phyloP scores from a whole-genome alignment of 208 protist genomes.

The Leishmania amazonensis region DNA sequence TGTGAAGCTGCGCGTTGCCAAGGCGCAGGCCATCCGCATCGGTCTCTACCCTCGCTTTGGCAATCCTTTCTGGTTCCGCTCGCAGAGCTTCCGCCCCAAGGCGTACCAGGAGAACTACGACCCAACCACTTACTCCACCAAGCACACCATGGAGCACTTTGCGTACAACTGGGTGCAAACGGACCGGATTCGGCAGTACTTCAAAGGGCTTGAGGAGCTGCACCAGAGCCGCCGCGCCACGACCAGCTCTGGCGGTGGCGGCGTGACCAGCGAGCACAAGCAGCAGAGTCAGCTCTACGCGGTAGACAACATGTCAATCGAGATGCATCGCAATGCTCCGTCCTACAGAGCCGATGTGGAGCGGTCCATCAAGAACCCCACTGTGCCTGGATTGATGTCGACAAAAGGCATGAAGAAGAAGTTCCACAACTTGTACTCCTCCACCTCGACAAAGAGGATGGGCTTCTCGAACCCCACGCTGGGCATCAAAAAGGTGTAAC shows the following conservation, averaged over 20 bases:
- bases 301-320: slow-evolving; percentile 52
- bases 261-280: slow-evolving; percentile 66
- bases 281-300: slow-evolving; percentile 83
- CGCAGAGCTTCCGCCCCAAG: slow-evolving; percentile 81
- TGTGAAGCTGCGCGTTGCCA: slow-evolving; percentile 78
- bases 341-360: slow-evolving; percentile 68
- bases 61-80: slow-evolving; percentile 91
- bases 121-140: slow-evolving; percentile 87
- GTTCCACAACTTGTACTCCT: slow-evolving; percentile 91
- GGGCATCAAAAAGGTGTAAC: slow-evolving; percentile 89
- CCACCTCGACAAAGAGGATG: slow-evolving; percentile 88
- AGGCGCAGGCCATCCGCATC: slow-evolving; percentile 84
- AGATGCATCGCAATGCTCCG: slow-evolving; percentile 58
- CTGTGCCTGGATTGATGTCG: slow-evolving; percentile 89
- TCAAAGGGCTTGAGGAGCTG: slow-evolving; percentile 61
- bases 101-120: slow-evolving; percentile 91
- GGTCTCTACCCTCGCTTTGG: slow-evolving; percentile 90
- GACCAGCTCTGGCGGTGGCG: slow-evolving; percentile 48
- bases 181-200: slow-evolving; percentile 88
- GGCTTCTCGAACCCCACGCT: slow-evolving; percentile 84
- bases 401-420: slow-evolving; percentile 94
- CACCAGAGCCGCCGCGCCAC: slow-evolving; percentile 35
- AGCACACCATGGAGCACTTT: slow-evolving; percentile 91
- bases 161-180: slow-evolving; percentile 91
- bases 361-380: slow-evolving; percentile 82